Base-by-base conservation (phyloP, 257 asterid species). In the Mentha longifolia region DNA sequence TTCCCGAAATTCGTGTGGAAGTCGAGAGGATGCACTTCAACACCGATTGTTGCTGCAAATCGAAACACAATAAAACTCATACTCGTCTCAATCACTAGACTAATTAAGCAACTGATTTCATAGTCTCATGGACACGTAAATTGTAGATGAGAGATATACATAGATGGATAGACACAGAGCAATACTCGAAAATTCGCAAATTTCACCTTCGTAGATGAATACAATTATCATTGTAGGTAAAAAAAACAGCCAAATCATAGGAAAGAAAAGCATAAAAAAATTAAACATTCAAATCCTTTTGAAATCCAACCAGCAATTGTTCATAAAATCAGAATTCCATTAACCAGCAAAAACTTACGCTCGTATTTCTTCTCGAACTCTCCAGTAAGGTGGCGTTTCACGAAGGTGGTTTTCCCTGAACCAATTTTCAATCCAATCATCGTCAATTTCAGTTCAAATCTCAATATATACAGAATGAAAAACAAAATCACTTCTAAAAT, bases 361-460 rank as follows among this genome's bases (percentile, higher is more conserved):
- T 89, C 96, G 47, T 89, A 89, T 83, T 85, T 89, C 87, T 89
- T 89, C 86, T 89, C 96, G 13, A 85, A 89, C 87, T 89, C 94
- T 58, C 96, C 96, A 15, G 96, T 89, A 7, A 85, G 81, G 78
- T 89, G 96, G 82, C 96, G 86, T 79, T 89, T 89, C 68, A 89
- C 94, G 69, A 89, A 89, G 4, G 96, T 87, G 2, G 92, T 89
- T 67, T 89, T 89, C 7, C 96, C 96, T 89, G 87, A 3, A 78
- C 39, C 14, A 74, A 7, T 15, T 31, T 63, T 50, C 41, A 11
- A 43, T 0, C 28, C 54, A 51, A 67, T 10, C 17, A 54, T 68
- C 51, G 42, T 37, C 73, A 68, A 52, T 35, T 12, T 49, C 17
- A n/a, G 61, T 3, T 49, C 31, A 4, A n/a, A 11, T 67, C 17